Conservation (phyloP, 805 yeast species). For the Kuraishia ogatae region DNA sequence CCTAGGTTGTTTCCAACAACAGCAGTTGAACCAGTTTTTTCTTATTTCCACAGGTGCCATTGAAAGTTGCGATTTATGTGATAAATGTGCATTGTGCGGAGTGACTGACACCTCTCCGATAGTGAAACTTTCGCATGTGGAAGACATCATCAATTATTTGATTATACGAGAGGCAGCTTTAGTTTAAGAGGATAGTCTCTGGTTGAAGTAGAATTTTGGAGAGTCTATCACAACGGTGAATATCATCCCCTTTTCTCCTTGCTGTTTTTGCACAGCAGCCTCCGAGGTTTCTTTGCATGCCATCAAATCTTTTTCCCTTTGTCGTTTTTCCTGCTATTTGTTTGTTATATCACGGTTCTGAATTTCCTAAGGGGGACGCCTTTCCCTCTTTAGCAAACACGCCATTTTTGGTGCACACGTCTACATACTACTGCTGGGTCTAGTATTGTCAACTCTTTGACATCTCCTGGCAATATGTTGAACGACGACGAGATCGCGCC, state of each 20-base stretch:
- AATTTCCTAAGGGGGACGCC: too few species aligned
- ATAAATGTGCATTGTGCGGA: not conserved
- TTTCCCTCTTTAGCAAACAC: too few species aligned
- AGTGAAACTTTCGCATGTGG: not conserved
- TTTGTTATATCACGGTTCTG: too few species aligned
- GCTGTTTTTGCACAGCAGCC: not conserved
- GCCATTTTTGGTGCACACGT: too few species aligned
- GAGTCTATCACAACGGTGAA: not conserved
- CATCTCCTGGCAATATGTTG: not conserved
- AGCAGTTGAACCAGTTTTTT: not conserved
- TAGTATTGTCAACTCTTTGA: too few species aligned
- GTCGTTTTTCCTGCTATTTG: not conserved
- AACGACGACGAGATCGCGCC: conserved; percentile 1
- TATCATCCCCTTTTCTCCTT: not conserved
- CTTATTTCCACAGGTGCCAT: not conserved
- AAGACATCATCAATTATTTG: not conserved
- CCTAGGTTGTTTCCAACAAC: too few species aligned
- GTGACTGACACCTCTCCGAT: not conserved
- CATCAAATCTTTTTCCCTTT: not conserved
- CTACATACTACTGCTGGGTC: not conserved
- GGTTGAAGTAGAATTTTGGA: not conserved
- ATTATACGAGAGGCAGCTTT: not conserved
- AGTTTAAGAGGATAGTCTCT: not conserved
- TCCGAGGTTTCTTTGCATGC: not conserved
- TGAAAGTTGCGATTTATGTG: not conserved